Base-by-base conservation (phyloP, 495 filamentous ascomycete species). In the Penicillium tannophilum region DNA sequence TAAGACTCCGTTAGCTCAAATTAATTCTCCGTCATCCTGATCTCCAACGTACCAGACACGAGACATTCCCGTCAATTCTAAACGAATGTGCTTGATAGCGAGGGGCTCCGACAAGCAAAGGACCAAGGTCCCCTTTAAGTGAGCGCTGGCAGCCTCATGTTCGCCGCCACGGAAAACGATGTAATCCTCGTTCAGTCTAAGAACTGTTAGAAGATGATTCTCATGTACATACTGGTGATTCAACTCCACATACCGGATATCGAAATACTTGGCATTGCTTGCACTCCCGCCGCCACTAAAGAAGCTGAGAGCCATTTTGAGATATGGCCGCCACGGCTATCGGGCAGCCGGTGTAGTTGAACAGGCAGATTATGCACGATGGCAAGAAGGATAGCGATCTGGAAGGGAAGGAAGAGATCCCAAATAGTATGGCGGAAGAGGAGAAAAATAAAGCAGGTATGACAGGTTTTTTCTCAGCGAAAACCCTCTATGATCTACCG, bases 161-260 rank as follows among this genome's bases (percentile, higher is more conserved):
- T 89, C 85, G 59, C 72, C 79, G 43, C 91, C 91, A 20, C 90
- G 88, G 42, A 96, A 86, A 12, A 94, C 84, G 54, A 93, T 81
- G 42, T 92, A 87, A 59, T 90, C 87, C 58, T 90, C 84, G 20
- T 93, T 89, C 55, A 92, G 82, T 20, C 91, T 95, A 63, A 24
- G 17, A 28, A 23, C 7, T 16, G 56, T 64, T 42, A 62, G 61
- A 47, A 36, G 12, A 54, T 14, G 23, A 19, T 23, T 42, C 8
- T 20, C 33, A 7, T 11, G 3, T 16, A 35, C 10, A 39, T 28
- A 11, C 35, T 31, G 35, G 16, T 7, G 24, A 31, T 52, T 31
- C 46, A 43, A 39, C 33, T 44, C 44, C 60, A 72, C 71, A 65
- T 61, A 84, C 81, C 81, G 76, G 64, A 83, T 82, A 66, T 84